phyloP scores from a whole-genome alignment of 345 rosid genomes.

The Excoecaria cochinchinensis region DNA sequence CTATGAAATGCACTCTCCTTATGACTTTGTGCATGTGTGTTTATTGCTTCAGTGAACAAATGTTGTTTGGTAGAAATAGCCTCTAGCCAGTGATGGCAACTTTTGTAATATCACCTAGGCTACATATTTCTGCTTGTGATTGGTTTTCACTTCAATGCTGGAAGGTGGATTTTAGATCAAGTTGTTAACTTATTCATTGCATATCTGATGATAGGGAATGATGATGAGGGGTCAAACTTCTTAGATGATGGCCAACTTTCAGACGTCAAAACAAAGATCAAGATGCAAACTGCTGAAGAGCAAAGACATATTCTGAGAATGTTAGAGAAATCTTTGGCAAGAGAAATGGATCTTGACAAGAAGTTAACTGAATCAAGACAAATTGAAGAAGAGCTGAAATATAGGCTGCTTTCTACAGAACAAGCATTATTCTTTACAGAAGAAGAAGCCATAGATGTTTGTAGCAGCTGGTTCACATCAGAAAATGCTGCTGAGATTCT shows the following conservation, averaged over 20 bases:
- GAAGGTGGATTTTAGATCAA: neutral
- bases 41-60: neutral
- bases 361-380: constrained; percentile 68
- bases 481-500: constrained; percentile 71
- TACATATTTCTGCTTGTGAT: constrained; percentile 1
- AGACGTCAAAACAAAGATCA: constrained; percentile 44
- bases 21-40: too few relatives aligned
- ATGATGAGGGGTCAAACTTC: constrained; percentile 28
- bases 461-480: constrained; percentile 61
- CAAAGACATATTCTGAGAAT: constrained; percentile 74
- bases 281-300: constrained; percentile 80
- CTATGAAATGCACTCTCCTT: neutral
- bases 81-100: neutral
- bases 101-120: constrained; percentile 4
- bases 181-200: neutral
- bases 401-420: constrained; percentile 50
- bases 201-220: constrained; percentile 46
- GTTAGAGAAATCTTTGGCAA: constrained; percentile 93
- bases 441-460: constrained; percentile 60
- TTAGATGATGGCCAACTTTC: constrained; percentile 42
- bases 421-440: constrained; percentile 56
- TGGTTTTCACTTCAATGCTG: constrained; percentile 2
- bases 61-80: neutral
- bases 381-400: constrained; percentile 51
- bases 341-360: constrained; percentile 88